phyloP scores from a whole-genome alignment of 306 rosid species.

The Cucumis sativus region Cucumber_9930_V3 NC_026656.2:23620001-23620500 shows the following conservation, averaged over 20 bases:
- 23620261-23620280: neutral
- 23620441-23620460: too few species aligned
- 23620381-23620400: too few species aligned
- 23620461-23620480: too few species aligned
- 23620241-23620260: neutral
- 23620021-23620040: neutral
- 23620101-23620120: neutral
- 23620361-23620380: too few species aligned
- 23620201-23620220: neutral
- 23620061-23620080: neutral
- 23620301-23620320: neutral
- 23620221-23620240: neutral
- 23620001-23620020: neutral
- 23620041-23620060: neutral
- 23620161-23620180: neutral
- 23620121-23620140: neutral
- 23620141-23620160: slow-evolving; percentile 3
- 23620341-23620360: too few species aligned
- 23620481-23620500: too few species aligned
- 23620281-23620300: neutral
- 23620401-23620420: too few species aligned
- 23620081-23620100: neutral
- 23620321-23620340: neutral
- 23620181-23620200: neutral
- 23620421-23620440: too few species aligned